Evolutionary conservation across 805 yeast species (phyloP), one percentile per base, ranked within the genome.

Genomic region (Starmerella kuoi): DNA sequence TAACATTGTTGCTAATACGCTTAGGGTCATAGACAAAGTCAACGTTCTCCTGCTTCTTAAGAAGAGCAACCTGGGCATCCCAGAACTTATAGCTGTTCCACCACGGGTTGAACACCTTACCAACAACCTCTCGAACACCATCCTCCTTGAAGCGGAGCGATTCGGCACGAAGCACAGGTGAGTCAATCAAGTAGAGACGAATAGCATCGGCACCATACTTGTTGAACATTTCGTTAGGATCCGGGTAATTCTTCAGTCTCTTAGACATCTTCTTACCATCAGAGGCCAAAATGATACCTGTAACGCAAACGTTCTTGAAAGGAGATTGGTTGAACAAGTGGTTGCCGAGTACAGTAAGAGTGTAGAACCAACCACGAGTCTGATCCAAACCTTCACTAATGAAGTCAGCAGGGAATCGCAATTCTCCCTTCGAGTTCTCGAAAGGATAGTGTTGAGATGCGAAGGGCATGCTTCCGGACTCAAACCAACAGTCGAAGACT

Each of bases 211-310:
- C 95, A 70, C 99, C 99, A 59, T 84, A 87, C 60, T 77, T 78
- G 52, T 82, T 73, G 60, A 91, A 72, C 47, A 91, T 79, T 51
- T 74, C 64, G 51, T 67, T 71, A 51, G 98, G 97, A 67, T 91
- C 96, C 50, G 99, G 99, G 64, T 91, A 91, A 66, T 91, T 91
- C 72, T 91, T 87, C 61, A 91, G 76, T 58, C 97, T 79, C 72
- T 91, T 91, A 34, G 98, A 91, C 99, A 91, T 91, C 71, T 91
- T 91, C 69, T 87, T 91, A 65, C 99, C 99, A 61, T 91, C 99
- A 35, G 91, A 78, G 35, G 99, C 99, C 54, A 91, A 73, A 35
- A 91, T 95, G 60, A 91, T 83, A 71, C 99, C 99, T 33, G 86
- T 71, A 40, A 91, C 98, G 62, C 91, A 84, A 51, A 87, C 95